Evolutionary conservation across 495 filamentous ascomycete genomes (phyloP), one percentile per base, ranked within the genome.

Genomic region (Hyphodiscus hymeniophilus): DNA sequence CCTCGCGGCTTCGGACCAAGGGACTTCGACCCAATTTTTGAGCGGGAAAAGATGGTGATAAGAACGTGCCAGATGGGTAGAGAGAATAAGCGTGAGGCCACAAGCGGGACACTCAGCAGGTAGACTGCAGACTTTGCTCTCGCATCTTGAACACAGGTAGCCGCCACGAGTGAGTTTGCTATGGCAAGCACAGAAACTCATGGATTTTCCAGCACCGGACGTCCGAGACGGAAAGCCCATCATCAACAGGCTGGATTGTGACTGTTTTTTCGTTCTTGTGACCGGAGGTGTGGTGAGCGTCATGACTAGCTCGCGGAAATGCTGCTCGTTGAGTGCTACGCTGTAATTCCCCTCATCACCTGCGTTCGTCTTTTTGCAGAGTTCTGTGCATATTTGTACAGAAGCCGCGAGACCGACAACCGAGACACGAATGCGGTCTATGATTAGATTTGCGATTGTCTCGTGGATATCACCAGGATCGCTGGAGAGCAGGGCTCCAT

Each of bases 181-280:
- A 67, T 99, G 94, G 60, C 92, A 98, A 23, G 90, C 89, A 60
- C 92, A 98, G 39, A 92, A 77, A 48, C 62, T 69, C 52, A 72
- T 60, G n/a, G 78, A 80, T 42, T 83, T 79, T 18, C 66, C 69
- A 13, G 77, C 69, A 0, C 44, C 51, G 7, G 43, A 32, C n/a
- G 84, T 84, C 13, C 92, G 80, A 38, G 84, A 90, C n/a, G 92
- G 92, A 57, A 99, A 99, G 3, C 92, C 94, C 94, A 97, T 97
- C 85, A 89, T 94, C 12, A 99, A 74, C 24, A 97, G 71, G 21
- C 85, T 85, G 31, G 84, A 83, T 38, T 79, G 75, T 50, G 73
- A 77, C 56, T 82, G 77, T 59, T 81, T 80, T 28, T 76, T 65
- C 0, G 80, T 74, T 38, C 84, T 78, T 3, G 87, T 83, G 16